phyloP scores from a whole-genome alignment of 176 grass and related monocot species.

The Themeda triandra region DNA sequence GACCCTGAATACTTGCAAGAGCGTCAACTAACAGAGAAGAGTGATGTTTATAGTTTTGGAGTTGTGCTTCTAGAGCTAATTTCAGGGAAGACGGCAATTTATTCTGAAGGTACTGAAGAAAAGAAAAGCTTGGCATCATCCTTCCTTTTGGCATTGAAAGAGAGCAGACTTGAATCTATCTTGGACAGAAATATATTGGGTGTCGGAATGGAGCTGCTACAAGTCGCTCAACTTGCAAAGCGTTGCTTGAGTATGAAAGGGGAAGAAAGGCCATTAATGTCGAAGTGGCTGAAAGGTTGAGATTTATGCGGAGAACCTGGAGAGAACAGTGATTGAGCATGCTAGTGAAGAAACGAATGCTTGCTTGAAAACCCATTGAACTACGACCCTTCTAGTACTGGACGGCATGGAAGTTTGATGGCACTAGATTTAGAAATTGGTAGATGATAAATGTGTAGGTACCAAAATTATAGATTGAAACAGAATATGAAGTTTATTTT shows the following conservation, averaged over 20 bases:
- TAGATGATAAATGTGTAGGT: constrained; percentile 20
- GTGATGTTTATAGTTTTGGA: constrained; percentile 48
- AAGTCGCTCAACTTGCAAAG: constrained; percentile 29
- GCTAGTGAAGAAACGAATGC: constrained; percentile 19
- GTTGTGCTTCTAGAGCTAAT: constrained; percentile 47
- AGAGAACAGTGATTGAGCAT: constrained; percentile 14
- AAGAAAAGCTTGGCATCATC: constrained; percentile 37
- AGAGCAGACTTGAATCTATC: constrained; percentile 29
- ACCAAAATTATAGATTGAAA: neutral
- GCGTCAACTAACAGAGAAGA: constrained; percentile 42
- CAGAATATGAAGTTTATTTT: neutral
- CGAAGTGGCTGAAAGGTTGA: constrained; percentile 36
- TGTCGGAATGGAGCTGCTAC: neutral
- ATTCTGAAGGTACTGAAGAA: constrained; percentile 27
- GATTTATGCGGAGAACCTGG: constrained; percentile 31
- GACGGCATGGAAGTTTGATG: constrained; percentile 20
- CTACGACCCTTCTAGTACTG: constrained; percentile 24
- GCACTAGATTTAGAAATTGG: constrained; percentile 29
- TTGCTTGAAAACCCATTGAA: constrained; percentile 21
- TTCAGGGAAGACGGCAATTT: constrained; percentile 35
- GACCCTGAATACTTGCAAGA: constrained; percentile 43
- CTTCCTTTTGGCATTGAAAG: constrained; percentile 42
- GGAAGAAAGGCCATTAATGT: constrained; percentile 41
- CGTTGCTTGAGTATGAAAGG: constrained; percentile 31
- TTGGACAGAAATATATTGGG: constrained; percentile 26